Base-by-base conservation (phyloP, 768 basidiomycete species). In the Boletus rubescentipes region DNA sequence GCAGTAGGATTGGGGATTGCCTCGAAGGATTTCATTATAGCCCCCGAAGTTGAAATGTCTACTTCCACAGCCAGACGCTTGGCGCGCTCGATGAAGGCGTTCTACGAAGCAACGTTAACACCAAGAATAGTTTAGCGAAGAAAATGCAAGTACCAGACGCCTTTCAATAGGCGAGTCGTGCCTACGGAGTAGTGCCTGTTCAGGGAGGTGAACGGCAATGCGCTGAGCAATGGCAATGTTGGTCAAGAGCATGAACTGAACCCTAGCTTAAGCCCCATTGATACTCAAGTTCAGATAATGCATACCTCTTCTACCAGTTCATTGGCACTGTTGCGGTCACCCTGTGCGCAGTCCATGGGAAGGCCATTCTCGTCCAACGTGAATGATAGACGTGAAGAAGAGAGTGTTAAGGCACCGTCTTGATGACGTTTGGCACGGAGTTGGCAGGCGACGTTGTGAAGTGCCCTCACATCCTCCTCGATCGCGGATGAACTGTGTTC, bases 171-270 rank as follows among this genome's bases (percentile, higher is more conserved):
- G 97, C 26, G 77, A 82, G 67, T 98, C 97, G 64, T 98, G 95
- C 51, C 97, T 88, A 57, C 97, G 88, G 40, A 99, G 82, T 14
- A 99, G 78, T n/a, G 96, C 91, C 69, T 98, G 97, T 68, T 99
- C 97, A 26, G 97, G 94, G 23, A 98, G 82, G 62, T 93, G 85
- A 21, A 94, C 87, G 35, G 96, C 96, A 62, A 97, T 86, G 61
- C 94, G 88, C 67, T 95, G 92, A 10, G 97, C 94, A 37, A 95
- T 89, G 12, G 91, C 77, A 32, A 87, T 85, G 67, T 98, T 99
- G 59, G 89, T 86, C 50, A 96, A 77, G 16, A 98, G 75, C 96
- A 98, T 98, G 75, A 93, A 94, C 92, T 95, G 61, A 49, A 37
- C 11, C 45, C 2, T 43, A 34, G 32, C 35, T 47, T 61, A 12